These are phyloP conservation scores for Linnemannia hyalina DNA, from an alignment of 192 early-diverging fungal species.

Conservation along the genomic window DNA sequence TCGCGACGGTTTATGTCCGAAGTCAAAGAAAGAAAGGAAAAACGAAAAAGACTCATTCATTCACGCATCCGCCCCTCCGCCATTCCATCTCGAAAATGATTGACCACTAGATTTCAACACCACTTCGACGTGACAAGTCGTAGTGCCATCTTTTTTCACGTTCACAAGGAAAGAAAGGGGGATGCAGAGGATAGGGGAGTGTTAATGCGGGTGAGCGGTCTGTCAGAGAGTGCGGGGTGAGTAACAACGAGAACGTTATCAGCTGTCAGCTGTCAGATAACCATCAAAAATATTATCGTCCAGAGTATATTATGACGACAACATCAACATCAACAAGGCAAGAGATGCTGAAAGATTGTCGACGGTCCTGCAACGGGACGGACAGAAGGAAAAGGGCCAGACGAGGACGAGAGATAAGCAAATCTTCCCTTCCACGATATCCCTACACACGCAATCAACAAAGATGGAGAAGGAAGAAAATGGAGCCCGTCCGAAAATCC, in stretches of 20 bases:
- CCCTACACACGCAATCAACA: not conserved
- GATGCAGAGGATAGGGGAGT: no score
- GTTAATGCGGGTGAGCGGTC: not conserved
- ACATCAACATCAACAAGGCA: not conserved
- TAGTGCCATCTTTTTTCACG: not conserved
- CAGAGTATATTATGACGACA: not conserved
- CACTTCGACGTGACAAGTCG: not conserved
- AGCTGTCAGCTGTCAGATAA: not conserved
- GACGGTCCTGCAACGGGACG: constrained; percentile 5
- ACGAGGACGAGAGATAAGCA: not conserved
- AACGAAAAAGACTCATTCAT: not conserved
- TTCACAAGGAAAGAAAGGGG: not conserved
- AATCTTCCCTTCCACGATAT: not conserved
- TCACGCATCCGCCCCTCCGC: not conserved
- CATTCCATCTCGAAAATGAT: not conserved
- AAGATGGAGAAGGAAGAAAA: not conserved
- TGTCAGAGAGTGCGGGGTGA: not conserved
- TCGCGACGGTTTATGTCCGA: not conserved
- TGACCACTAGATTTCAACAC: not conserved
- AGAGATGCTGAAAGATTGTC: not conserved
- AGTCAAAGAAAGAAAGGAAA: not conserved
- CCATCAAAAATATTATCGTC: not conserved
- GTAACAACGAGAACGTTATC: not conserved
- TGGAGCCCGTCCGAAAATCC: not conserved
- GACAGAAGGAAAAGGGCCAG: not conserved